These are phyloP conservation scores for Fusarium sterilihyphosum DNA, from an alignment of 2,329 filamentous ascomycete species.

Conservation along the genomic window DNA sequence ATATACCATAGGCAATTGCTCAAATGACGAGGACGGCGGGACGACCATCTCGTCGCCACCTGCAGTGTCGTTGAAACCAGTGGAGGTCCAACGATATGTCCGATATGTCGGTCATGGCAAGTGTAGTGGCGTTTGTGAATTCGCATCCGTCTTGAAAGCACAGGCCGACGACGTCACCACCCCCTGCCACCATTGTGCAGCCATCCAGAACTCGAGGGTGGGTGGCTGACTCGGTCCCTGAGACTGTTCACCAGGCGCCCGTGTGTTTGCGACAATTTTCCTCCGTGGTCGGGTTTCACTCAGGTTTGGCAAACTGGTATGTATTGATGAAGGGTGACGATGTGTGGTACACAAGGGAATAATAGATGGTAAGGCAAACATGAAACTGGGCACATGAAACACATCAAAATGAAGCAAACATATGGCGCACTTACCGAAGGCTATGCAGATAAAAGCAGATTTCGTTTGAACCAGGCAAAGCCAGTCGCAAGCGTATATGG, in stretches of 20 bases:
- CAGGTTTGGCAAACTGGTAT: neutral
- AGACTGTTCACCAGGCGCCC: constrained; percentile 16
- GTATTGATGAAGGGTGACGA: constrained; percentile 1
- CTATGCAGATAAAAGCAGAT: neutral
- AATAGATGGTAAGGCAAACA: neutral
- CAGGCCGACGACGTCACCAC: constrained; percentile 35
- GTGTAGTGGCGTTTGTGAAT: constrained; percentile 29
- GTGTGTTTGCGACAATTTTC: constrained; percentile 17
- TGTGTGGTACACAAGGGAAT: neutral
- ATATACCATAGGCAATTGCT: neutral
- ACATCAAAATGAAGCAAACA: constrained; percentile 24
- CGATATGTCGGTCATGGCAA: constrained; percentile 6
- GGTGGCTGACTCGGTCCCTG: constrained; percentile 25
- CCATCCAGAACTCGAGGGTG: constrained; percentile 14
- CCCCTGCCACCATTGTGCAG: constrained; percentile 13
- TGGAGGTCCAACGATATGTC: constrained; percentile 7
- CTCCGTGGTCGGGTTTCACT: constrained; percentile 10
- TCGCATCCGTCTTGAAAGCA: constrained; percentile 25
- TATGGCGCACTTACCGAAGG: constrained; percentile 26
- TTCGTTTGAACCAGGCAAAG: neutral
- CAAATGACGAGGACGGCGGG: neutral
- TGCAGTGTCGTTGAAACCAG: constrained; percentile 1
- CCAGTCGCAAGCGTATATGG: neutral
- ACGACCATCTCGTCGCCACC: neutral
- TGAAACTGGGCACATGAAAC: constrained; percentile 12